Conservation (phyloP, 257 asterid genomes). For the Craterostigma plantagineum region DNA sequence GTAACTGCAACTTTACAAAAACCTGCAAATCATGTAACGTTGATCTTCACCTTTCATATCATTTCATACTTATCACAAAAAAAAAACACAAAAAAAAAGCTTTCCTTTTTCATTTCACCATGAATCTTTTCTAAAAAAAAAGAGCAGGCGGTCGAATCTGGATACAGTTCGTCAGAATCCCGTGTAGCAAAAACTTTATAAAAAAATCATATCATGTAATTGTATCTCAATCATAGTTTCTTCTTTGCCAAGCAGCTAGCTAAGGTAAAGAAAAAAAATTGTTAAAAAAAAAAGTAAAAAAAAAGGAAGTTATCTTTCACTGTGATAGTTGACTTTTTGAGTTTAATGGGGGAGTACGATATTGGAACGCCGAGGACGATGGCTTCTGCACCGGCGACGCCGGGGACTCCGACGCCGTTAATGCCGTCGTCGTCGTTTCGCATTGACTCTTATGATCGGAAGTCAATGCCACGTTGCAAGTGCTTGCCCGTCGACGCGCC, state of each 20-base stretch:
- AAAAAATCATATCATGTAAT: conserved; percentile 28
- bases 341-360: conserved; percentile 59
- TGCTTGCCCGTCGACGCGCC: conserved; percentile 64
- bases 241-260: too few relatives aligned
- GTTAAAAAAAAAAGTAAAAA: neutral
- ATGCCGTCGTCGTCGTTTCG: conserved; percentile 42
- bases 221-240: conserved; percentile 6
- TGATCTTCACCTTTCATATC: neutral
- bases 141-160: conserved; percentile 20
- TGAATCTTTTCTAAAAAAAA: neutral
- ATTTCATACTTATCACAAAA: neutral
- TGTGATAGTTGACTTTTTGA: too few relatives aligned
- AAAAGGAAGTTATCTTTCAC: neutral
- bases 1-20: conserved; percentile 45
- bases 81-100: conserved; percentile 10
- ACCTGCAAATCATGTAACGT: conserved; percentile 34
- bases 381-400: conserved; percentile 67
- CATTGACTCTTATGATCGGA: conserved; percentile 70
- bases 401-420: conserved; percentile 37
- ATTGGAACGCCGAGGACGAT: conserved; percentile 18
- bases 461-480: conserved; percentile 90
- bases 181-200: conserved; percentile 27
- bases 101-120: neutral
- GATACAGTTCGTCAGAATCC: conserved; percentile 14
- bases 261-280: too few relatives aligned